These are phyloP conservation scores for Candida sojae DNA, from an alignment of 1,139 yeast genomes.

Conservation along the genomic window DNA sequence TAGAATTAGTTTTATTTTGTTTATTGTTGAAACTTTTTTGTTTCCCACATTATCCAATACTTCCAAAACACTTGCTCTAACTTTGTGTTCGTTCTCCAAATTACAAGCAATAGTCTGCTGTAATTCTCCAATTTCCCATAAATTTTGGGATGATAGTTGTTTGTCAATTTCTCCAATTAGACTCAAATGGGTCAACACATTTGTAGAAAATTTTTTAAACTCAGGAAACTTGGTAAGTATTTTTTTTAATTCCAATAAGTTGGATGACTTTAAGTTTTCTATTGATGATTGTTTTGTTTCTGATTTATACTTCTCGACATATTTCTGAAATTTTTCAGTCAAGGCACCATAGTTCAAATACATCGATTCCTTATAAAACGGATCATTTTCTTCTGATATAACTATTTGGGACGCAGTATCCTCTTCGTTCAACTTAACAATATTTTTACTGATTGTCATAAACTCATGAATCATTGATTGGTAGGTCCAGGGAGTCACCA, in stretches of 20 bases:
- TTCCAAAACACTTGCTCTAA: slow-evolving; percentile 28
- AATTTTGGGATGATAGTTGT: slow-evolving; percentile 56
- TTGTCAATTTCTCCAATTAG: slow-evolving; percentile 83
- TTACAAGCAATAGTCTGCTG: slow-evolving; percentile 84
- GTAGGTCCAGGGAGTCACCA: slow-evolving; percentile 94
- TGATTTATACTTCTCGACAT: slow-evolving; percentile 78
- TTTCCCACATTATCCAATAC: slow-evolving; percentile 23
- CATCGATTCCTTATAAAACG: slow-evolving; percentile 78
- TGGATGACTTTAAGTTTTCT: slow-evolving; percentile 58
- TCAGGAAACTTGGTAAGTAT: slow-evolving; percentile 94
- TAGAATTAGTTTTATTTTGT: slow-evolving; percentile 56
- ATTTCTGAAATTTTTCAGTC: slow-evolving; percentile 83
- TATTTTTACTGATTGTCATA: slow-evolving; percentile 76
- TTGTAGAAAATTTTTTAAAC: slow-evolving; percentile 80
- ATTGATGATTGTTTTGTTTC: slow-evolving; percentile 72
- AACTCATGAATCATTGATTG: slow-evolving; percentile 97
- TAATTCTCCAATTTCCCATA: slow-evolving; percentile 87
- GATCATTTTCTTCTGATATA: slow-evolving; percentile 56
- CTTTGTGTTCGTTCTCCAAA: slow-evolving; percentile 34
- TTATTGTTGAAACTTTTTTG: slow-evolving; percentile 24
- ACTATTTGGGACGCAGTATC: slow-evolving; percentile 29
- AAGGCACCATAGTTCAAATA: slow-evolving; percentile 91
- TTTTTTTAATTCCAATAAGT: slow-evolving; percentile 84
- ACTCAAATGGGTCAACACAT: slow-evolving; percentile 92
- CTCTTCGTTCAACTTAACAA: slow-evolving; percentile 57